A percentile compares a stretch with the other conserved stretches of the same genome.
phyloP scores from a whole-genome alignment of 2,329 filamentous ascomycete genomes.

The Zelopaecilomyces penicillatus region DNA sequence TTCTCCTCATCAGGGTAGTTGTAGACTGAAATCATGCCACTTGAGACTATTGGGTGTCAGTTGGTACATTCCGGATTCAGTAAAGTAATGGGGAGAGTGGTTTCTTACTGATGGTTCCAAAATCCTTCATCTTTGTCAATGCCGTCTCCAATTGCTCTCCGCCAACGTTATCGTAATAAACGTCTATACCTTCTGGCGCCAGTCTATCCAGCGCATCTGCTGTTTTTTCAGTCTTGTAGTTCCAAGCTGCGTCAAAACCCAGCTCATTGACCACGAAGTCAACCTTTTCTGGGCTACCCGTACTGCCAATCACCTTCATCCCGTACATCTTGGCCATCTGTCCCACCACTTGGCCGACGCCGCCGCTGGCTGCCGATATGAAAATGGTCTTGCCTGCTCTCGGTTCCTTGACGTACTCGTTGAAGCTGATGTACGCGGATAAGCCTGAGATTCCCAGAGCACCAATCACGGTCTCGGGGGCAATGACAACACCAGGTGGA shows the following conservation, averaged over 20 bases:
- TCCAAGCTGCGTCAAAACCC: slow-evolving; percentile 58
- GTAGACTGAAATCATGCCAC: slow-evolving; percentile 58
- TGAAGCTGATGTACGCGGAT: slow-evolving; percentile 62
- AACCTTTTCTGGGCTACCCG: slow-evolving; percentile 72
- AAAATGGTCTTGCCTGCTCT: slow-evolving; percentile 69
- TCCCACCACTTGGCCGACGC: slow-evolving; percentile 75
- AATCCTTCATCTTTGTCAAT: slow-evolving; percentile 42
- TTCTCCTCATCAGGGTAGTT: slow-evolving; percentile 47
- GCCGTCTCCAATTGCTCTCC: slow-evolving; percentile 43
- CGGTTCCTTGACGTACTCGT: slow-evolving; percentile 51
- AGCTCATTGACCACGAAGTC: slow-evolving; percentile 50
- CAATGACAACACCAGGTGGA: slow-evolving; percentile 39
- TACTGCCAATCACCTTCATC: slow-evolving; percentile 69
- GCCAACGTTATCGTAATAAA: slow-evolving; percentile 48
- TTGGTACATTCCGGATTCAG: background rate
- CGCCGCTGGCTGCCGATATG: slow-evolving; percentile 69
- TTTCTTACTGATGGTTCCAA: slow-evolving; percentile 52
- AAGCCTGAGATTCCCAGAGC: slow-evolving; percentile 55
- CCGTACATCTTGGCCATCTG: slow-evolving; percentile 79
- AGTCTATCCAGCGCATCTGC: slow-evolving; percentile 59
- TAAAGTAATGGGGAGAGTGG: background rate
- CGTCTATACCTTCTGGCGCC: slow-evolving; percentile 70
- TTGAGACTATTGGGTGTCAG: background rate
- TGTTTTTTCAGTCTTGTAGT: slow-evolving; percentile 78
- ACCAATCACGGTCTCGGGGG: slow-evolving; percentile 61